Base-by-base conservation (phyloP, 495 filamentous ascomycete genomes). In the Cercophora newfieldiana region DNA sequence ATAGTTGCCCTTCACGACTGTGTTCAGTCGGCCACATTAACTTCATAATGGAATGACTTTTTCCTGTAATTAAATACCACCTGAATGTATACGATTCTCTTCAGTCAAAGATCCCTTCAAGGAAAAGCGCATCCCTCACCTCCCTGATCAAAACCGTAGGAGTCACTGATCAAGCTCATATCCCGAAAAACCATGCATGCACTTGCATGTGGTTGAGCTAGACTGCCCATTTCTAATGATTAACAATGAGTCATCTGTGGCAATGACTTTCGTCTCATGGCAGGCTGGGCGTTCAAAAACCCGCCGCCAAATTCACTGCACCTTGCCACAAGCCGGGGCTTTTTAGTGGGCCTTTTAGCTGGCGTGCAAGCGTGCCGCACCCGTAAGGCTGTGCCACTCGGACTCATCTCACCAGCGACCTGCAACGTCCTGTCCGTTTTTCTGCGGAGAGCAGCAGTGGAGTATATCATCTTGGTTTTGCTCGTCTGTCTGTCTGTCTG, bases 1-100 rank as follows among this genome's bases (percentile, higher is more conserved):
- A 97, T 99, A 69, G 96, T 98, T 69, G 91, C 93, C 59, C 87
- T 99, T 57, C 93, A 95, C 79, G 92, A 96, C 74, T 97, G 93
- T 80, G 84, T 91, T 75, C 94, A 98, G 74, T 88, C 91, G 3
- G 78, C 85, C 92, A 97, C 65, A 97, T 98, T 75, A 93, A 99
- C 78, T 84, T 99, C 21, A 90, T 98, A 55, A 99, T 98, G 96
- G 96, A 99, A 75, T 98, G n/a, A n/a, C n/a, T n/a, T n/a, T n/a
- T n/a, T n/a, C n/a, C n/a, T n/a, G n/a, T n/a, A n/a, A n/a, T n/a
- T n/a, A n/a, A n/a, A n/a, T n/a, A n/a, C n/a, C n/a, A n/a, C n/a
- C n/a, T n/a, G n/a, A n/a, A n/a, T n/a, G n/a, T n/a, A n/a, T n/a
- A n/a, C n/a, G n/a, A n/a, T n/a, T n/a, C n/a, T n/a, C n/a, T n/a